phyloP scores from a whole-genome alignment of 805 yeast genomes.

The Yamadazyma phyllophila region DNA sequence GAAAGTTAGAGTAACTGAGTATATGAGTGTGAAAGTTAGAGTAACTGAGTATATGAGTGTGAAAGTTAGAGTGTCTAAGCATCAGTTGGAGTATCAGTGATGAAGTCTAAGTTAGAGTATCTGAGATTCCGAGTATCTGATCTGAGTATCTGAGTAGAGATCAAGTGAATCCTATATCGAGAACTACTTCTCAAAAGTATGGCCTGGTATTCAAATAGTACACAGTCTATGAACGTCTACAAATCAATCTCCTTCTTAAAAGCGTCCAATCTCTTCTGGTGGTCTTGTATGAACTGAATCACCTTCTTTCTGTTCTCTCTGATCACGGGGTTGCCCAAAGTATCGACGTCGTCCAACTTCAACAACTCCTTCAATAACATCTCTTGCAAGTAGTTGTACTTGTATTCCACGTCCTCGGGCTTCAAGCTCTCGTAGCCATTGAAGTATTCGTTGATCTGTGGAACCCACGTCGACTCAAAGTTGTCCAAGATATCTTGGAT shows the following conservation, averaged over 20 bases:
- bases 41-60: background rate
- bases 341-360: slow-evolving; percentile 64
- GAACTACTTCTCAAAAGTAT: too few relatives aligned
- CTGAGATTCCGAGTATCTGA: too few relatives aligned
- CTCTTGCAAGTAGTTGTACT: slow-evolving; percentile 61
- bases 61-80: background rate
- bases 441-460: slow-evolving; percentile 34
- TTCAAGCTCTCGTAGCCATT: slow-evolving; percentile 24
- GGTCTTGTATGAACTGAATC: slow-evolving; percentile 59
- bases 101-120: too few relatives aligned
- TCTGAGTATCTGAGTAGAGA: too few relatives aligned
- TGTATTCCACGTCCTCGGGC: slow-evolving; percentile 40
- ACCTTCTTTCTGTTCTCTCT: slow-evolving; percentile 58
- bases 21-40: background rate
- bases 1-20: background rate
- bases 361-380: slow-evolving; percentile 63
- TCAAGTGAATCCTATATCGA: too few relatives aligned
- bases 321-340: slow-evolving; percentile 47
- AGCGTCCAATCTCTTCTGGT: slow-evolving; percentile 54
- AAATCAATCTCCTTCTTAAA: slow-evolving; percentile 32
- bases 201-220: too few relatives aligned
- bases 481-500: slow-evolving; percentile 39
- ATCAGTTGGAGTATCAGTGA: too few relatives aligned
- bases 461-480: slow-evolving; percentile 41
- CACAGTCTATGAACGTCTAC: too few relatives aligned